A percentile compares a stretch with the other conserved stretches of the same genome.
Conservation (phyloP, 2,329 filamentous ascomycete genomes). For the Purpureocillium takamizusanense region DNA sequence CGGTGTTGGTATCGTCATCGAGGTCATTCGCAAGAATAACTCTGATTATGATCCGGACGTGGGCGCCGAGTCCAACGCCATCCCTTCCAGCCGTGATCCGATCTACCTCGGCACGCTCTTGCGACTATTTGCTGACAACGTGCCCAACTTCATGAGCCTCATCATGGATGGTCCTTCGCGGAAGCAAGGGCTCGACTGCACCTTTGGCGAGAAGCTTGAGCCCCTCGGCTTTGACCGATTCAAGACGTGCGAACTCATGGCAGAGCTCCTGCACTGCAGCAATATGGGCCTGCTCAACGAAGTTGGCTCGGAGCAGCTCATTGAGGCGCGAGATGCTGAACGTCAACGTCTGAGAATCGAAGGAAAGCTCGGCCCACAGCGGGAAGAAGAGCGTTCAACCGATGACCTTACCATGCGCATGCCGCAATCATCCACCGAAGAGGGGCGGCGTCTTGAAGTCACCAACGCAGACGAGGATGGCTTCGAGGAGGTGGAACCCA, state of each 20-base stretch:
- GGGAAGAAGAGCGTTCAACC: slow-evolving; percentile 26
- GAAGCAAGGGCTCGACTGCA: slow-evolving; percentile 69
- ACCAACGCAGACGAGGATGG: slow-evolving; percentile 81
- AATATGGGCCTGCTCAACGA: slow-evolving; percentile 98
- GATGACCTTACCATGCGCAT: slow-evolving; percentile 57
- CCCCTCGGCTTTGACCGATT: slow-evolving; percentile 95
- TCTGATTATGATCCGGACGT: slow-evolving; percentile 96
- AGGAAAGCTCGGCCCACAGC: slow-evolving; percentile 52
- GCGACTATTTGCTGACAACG: slow-evolving; percentile 78
- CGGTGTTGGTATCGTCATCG: slow-evolving; percentile 93
- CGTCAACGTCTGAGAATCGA: slow-evolving; percentile 70
- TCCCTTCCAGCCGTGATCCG: slow-evolving; percentile 79
- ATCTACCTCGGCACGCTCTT: slow-evolving; percentile 92
- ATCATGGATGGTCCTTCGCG: slow-evolving; percentile 71
- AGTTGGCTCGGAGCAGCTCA: slow-evolving; percentile 77
- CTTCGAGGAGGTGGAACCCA: slow-evolving; percentile 77
- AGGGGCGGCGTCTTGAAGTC: slow-evolving; percentile 65
- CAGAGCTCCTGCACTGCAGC: slow-evolving; percentile 91
- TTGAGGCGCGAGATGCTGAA: slow-evolving; percentile 70
- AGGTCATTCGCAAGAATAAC: slow-evolving; percentile 98
- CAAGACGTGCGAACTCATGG: slow-evolving; percentile 98
- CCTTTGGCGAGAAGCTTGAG: slow-evolving; percentile 85
- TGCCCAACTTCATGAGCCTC: slow-evolving; percentile 88
- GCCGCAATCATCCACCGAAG: slow-evolving; percentile 39
- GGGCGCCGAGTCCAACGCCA: slow-evolving; percentile 66